phyloP scores from a whole-genome alignment of 2,329 filamentous ascomycete species.

The Juglanconis oblonga region DNA sequence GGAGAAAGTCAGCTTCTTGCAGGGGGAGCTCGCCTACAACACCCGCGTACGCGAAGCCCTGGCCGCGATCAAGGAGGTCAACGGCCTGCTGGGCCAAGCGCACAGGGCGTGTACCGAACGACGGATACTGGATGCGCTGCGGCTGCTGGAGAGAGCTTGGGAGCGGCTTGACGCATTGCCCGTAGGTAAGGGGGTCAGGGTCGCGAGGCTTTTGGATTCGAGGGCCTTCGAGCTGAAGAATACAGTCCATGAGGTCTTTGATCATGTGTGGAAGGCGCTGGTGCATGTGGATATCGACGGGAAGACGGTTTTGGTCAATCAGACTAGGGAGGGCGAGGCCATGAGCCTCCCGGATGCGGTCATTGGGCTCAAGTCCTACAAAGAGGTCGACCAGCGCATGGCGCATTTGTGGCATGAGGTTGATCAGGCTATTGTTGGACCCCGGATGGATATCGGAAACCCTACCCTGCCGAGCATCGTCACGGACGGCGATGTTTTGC shows the following conservation, averaged over 20 bases:
- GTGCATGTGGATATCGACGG: slow-evolving; percentile 59
- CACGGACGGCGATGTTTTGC: slow-evolving; percentile 40
- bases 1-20: slow-evolving; percentile 54
- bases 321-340: slow-evolving; percentile 47
- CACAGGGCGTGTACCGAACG: slow-evolving; percentile 54
- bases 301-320: slow-evolving; percentile 54
- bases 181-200: slow-evolving; percentile 58
- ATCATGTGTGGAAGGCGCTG: slow-evolving; percentile 68
- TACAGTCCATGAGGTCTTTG: slow-evolving; percentile 63
- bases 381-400: slow-evolving; percentile 59
- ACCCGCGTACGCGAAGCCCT: slow-evolving; percentile 52
- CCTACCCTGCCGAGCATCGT: slow-evolving; percentile 37
- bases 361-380: slow-evolving; percentile 55
- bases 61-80: slow-evolving; percentile 52
- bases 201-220: slow-evolving; percentile 62
- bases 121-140: slow-evolving; percentile 55
- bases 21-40: slow-evolving; percentile 57
- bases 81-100: slow-evolving; percentile 60
- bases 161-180: slow-evolving; percentile 57
- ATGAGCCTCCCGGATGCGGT: slow-evolving; percentile 54
- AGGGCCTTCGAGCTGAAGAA: slow-evolving; percentile 65
- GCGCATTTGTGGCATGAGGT: slow-evolving; percentile 60
- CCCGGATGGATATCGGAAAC: slow-evolving; percentile 49
- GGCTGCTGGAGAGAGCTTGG: slow-evolving; percentile 56
- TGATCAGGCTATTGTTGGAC: slow-evolving; percentile 57